Base-by-base conservation (phyloP, 441 rosid genomes). In the Erodium moschatum region DNA sequence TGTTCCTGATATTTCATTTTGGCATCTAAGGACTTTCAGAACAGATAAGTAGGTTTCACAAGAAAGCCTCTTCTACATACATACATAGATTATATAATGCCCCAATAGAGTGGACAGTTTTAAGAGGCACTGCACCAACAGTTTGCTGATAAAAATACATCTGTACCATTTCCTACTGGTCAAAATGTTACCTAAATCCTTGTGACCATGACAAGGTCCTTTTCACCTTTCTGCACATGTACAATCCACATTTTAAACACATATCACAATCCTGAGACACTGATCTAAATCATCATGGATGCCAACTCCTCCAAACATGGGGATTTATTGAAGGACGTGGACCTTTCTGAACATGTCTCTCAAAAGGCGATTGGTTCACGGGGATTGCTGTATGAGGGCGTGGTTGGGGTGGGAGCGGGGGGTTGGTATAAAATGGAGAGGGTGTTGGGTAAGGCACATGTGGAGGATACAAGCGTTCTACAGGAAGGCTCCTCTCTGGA, bases 251-350 rank as follows among this genome's bases (percentile, higher is more conserved):
- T 54, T 54, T 15, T 54, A 54, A 5, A 6, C 61, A 15, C 61
- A 54, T 54, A 15, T 44, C n/a, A 44, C 50, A 11, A 44, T 4
- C 61, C 21, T 54, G 61, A 15, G 20, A 18, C 61, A 16, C 61
- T 15, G 61, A 54, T 54, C 20, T 7, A 0, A 31, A 9, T 62
- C 61, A 58, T 74, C 75, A 72, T 61, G 67, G 60, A 58, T 70
- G 70, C 54, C 72, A 44, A 40, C 75, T 69, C 50, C 31, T 65
- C 79, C 75, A 68, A 46, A 29, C 70, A 21, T 65, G 13, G 18
- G 52, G 75, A 65, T 54, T 66, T 70, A 68, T 20, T 1, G 75
- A 52, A 67, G 50, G 20, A 70, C 15, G 40, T 24, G 73, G 66
- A 29, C 18, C 62, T 1, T 66, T 31, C 50, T 24, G 75, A 5